Evolutionary conservation across 345 rosid species (phyloP), one percentile per base, ranked within the genome.

Genomic region (Brassica incana): DNA sequence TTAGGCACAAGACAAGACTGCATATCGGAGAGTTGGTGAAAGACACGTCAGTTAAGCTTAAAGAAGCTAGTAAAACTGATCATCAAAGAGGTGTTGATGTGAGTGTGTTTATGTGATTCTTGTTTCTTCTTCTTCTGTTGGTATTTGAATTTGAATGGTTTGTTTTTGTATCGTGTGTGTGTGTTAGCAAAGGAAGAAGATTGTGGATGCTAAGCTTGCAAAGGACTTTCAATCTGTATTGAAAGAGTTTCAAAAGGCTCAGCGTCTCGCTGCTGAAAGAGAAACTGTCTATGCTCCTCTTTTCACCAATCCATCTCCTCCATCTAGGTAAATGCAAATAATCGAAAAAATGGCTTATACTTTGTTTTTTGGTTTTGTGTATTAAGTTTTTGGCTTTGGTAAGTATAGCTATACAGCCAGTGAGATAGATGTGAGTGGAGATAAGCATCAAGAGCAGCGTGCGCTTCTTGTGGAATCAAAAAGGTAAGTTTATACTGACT

Each of bases 171-270:
- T 5, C 5, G 6, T 1, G 56, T 43, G 5, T 58, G 61, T 56
- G 69, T 72, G 11, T 56, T 84, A 91, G 97, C 88, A 88, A 67
- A 88, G 85, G 88, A 93, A 95, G 88, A 95, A 93, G 88, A 88
- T 95, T 58, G 88, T 94, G 15, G 97, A 95, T 83, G 98, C 97
- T 73, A 95, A 95, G 85, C 97, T 96, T 80, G 99, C 98, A 12
- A 96, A 93, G 77, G 99, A 95, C 83, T 93, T 95, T 83, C 95
- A 95, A 85, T 86, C 91, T 23, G 97, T 95, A 79, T 78, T 95
- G 85, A 91, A 86, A 82, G 99, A 95, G 87, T 95, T 93, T 85
- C 99, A 91, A 85, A 95, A 95, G 85, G 97, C 98, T 67, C 98
- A 95, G 65, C 89, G 95, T 86, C 90, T 95, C n/a, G 92, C 99